phyloP scores from a whole-genome alignment of 441 rosid species.

The Erodium moschatum region DNA sequence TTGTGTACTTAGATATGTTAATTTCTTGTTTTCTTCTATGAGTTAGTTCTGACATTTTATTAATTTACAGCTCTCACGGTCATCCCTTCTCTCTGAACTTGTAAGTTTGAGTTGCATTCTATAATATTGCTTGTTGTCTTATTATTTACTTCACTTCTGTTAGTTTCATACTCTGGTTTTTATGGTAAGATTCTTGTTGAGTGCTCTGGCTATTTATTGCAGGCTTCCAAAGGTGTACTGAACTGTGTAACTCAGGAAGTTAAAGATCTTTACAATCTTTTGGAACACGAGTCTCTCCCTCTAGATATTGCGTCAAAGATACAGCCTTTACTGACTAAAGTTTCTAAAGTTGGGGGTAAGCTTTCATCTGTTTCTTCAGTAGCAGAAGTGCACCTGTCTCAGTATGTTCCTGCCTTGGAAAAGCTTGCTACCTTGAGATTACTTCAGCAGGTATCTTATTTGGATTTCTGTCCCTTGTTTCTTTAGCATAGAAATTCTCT shows the following conservation, averaged over 20 bases:
- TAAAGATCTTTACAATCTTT: conserved; percentile 78
- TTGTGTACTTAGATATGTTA: conserved; percentile 8
- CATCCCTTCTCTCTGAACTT: conserved; percentile 80
- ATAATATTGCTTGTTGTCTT: background rate
- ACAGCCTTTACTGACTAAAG: conserved; percentile 63
- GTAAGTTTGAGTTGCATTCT: conserved; percentile 34
- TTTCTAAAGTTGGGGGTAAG: conserved; percentile 85
- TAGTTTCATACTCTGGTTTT: background rate
- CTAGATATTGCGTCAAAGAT: conserved; percentile 71
- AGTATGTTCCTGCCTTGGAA: conserved; percentile 77
- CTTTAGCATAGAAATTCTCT: background rate
- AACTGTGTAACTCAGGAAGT: conserved; percentile 93
- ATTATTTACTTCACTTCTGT: background rate
- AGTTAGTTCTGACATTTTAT: conserved; percentile 16
- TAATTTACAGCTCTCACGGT: conserved; percentile 70
- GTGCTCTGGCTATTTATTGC: conserved; percentile 19
- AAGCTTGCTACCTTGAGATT: conserved; percentile 78
- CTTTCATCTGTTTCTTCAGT: conserved; percentile 72
- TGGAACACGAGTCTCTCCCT: conserved; percentile 85
- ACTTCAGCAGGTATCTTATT: conserved; percentile 69
- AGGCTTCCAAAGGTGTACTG: conserved; percentile 85
- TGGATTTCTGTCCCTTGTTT: background rate
- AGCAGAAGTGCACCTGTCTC: conserved; percentile 76
- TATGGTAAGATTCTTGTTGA: conserved; percentile 4
- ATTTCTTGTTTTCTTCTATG: conserved; percentile 3